Conservation (phyloP, 257 asterid species). For the Solanum etuberosum region DNA sequence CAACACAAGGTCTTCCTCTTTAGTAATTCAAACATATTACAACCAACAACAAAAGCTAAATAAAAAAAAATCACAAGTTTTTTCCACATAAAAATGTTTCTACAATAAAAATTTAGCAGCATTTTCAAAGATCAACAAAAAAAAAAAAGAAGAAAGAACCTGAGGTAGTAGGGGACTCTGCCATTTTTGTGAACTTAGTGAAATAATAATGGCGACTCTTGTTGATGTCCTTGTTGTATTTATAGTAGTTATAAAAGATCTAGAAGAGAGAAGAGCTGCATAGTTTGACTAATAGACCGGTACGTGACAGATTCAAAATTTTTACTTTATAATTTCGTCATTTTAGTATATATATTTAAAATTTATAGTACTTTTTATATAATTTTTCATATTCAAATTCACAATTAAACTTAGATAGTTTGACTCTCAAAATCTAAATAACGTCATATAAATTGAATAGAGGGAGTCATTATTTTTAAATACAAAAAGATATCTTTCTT, state of each 20-base stretch:
- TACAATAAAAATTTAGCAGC: not conserved
- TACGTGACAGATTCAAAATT: fast-evolving
- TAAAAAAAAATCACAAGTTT: not conserved
- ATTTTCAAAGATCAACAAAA: not conserved
- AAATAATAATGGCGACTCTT: not conserved
- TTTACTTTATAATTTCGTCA: fast-evolving
- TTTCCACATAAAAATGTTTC: not conserved
- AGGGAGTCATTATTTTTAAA: fast-evolving
- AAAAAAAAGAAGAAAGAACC: not conserved
- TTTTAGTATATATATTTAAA: not conserved
- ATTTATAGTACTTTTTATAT: not conserved
- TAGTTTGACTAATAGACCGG: not conserved
- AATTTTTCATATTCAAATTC: fast-evolving
- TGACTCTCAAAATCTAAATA: not conserved
- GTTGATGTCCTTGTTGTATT: not conserved
- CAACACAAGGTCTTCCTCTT: not conserved
- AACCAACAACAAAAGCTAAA: not conserved
- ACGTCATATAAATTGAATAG: too few species aligned
- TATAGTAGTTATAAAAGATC: not conserved
- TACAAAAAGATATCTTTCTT: not conserved
- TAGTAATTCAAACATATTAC: not conserved
- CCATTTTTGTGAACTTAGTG: not conserved
- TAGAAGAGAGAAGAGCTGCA: not conserved
- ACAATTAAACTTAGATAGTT: fast-evolving
- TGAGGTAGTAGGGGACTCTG: not conserved